Percentiles rank a stretch among this genome's conserved stretches.
Evolutionary conservation across 2,329 filamentous ascomycete genomes (phyloP).

Genomic region (Fusarium subtropicale): DNA sequence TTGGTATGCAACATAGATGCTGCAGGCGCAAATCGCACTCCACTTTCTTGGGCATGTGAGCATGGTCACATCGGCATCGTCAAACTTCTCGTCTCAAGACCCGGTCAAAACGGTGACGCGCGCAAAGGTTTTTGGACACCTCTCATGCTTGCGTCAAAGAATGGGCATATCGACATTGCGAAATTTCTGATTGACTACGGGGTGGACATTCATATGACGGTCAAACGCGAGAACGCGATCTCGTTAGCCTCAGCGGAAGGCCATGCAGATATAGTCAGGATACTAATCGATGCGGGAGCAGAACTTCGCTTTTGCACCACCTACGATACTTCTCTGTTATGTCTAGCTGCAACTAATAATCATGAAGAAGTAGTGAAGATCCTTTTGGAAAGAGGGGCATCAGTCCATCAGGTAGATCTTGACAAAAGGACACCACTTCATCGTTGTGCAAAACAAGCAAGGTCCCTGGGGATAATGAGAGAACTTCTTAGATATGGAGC

Average conservation of each 20-base stretch:
- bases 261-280: fast-evolving
- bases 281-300: fast-evolving
- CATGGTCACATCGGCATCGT: fast-evolving
- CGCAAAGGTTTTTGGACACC: fast-evolving
- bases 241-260: fast-evolving
- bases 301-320: fast-evolving
- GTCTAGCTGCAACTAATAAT: fast-evolving
- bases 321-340: fast-evolving
- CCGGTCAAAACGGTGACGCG: too few relatives aligned
- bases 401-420: fast-evolving
- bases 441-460: fast-evolving
- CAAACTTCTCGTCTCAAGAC: fast-evolving
- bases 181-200: fast-evolving
- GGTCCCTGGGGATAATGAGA: fast-evolving
- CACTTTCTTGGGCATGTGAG: neutral
- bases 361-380: fast-evolving
- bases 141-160: fast-evolving
- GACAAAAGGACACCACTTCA: fast-evolving
- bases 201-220: fast-evolving
- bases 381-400: neutral
- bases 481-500: neutral
- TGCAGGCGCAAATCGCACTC: fast-evolving
- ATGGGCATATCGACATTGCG: fast-evolving
- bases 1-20: fast-evolving
- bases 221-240: fast-evolving